Evolutionary conservation across 768 basidiomycete species (phyloP).

Genomic region (Leccinum aurantiacum): DNA sequence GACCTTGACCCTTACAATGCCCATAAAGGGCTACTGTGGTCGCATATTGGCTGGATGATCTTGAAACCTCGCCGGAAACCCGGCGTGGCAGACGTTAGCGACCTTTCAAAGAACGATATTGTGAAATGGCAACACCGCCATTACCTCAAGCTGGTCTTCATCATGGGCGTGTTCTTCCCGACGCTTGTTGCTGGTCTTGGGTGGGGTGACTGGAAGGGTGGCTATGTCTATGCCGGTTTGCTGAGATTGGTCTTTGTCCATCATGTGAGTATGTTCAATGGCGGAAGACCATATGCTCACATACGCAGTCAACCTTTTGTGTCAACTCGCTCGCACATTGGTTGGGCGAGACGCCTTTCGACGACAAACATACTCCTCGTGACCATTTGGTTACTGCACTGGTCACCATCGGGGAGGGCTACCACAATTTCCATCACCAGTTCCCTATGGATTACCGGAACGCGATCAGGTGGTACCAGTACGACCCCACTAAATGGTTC

Average conservation of each 20-base stretch:
- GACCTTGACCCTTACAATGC: constrained; percentile 96
- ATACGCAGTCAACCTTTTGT: constrained; percentile 84
- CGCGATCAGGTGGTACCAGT: constrained; percentile 89
- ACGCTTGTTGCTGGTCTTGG: constrained; percentile 73
- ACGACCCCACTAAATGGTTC: constrained; percentile 94
- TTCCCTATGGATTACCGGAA: constrained; percentile 98
- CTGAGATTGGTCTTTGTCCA: constrained; percentile 82
- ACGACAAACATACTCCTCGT: constrained; percentile 91
- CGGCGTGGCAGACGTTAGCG: constrained; percentile 87
- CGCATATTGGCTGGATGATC: constrained; percentile 93
- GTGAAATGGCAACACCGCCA: constrained; percentile 86
- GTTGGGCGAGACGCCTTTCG: constrained; percentile 90
- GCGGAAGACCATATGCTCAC: neutral
- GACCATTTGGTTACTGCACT: constrained; percentile 90
- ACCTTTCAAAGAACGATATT: constrained; percentile 76
- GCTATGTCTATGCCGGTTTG: constrained; percentile 82
- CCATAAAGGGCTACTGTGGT: constrained; percentile 82
- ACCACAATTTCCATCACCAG: constrained; percentile 97
- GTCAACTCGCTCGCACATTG: constrained; percentile 97
- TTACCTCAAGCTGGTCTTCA: constrained; percentile 68
- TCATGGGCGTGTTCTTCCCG: constrained; percentile 72
- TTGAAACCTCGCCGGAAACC: constrained; percentile 87
- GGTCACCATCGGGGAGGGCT: constrained; percentile 91
- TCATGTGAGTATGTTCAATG: constrained; percentile 54
- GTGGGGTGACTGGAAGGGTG: constrained; percentile 88